Evolutionary conservation across 2,329 filamentous ascomycete genomes (phyloP).

Genomic region (Xylariaceae sp.): DNA sequence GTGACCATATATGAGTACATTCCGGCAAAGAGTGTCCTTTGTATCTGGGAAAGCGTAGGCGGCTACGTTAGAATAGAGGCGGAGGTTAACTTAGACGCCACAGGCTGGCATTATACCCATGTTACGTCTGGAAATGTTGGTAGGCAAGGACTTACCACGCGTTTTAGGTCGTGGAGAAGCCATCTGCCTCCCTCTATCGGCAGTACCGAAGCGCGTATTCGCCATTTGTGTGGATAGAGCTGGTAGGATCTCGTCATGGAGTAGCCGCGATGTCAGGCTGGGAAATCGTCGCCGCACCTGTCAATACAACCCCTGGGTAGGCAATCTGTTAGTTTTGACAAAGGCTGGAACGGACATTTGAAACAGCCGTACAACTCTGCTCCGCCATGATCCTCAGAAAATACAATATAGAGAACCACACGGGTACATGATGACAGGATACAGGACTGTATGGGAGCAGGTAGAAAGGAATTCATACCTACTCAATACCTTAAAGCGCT

Average conservation of each 20-base stretch:
- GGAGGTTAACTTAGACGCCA: not conserved
- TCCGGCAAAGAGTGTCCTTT: constrained; percentile 89
- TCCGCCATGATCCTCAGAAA: no score
- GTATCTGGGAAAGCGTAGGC: constrained; percentile 57
- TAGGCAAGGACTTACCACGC: constrained; percentile 35
- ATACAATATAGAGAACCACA: not conserved
- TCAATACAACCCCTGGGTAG: constrained; percentile 26
- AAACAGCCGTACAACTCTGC: no score
- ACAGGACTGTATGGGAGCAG: not conserved
- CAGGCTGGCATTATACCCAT: constrained; percentile 1
- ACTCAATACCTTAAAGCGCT: constrained; percentile 36
- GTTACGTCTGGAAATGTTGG: not conserved
- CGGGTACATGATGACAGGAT: not conserved
- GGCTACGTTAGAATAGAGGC: constrained; percentile 19
- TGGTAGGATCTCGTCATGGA: constrained; percentile 24
- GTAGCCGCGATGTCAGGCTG: constrained; percentile 21
- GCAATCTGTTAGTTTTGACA: constrained; percentile 4
- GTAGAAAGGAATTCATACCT: constrained; percentile 13
- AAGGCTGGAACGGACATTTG: not conserved
- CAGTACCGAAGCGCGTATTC: constrained; percentile 37
- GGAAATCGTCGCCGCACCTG: constrained; percentile 29
- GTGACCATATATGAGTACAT: constrained; percentile 90
- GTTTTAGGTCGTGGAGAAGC: constrained; percentile 42
- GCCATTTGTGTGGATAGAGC: constrained; percentile 31
- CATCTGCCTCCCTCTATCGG: constrained; percentile 39